phyloP scores from a whole-genome alignment of 176 grass and related monocot species.

The Musa schizocarpa region DNA sequence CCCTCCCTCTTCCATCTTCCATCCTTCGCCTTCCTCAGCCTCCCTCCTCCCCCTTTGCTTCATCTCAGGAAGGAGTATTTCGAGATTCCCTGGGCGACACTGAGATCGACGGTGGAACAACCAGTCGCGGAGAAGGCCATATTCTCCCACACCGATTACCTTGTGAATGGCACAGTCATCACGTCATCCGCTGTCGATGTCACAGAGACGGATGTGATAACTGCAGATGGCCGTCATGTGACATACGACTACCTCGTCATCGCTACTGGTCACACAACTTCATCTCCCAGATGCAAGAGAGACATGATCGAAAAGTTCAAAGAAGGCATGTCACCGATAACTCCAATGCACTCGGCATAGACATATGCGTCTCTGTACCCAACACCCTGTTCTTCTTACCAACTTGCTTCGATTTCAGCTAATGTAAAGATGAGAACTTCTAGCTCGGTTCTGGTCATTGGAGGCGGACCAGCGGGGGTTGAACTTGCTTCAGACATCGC shows the following conservation, averaged over 20 bases:
- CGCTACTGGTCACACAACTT: conserved; percentile 40
- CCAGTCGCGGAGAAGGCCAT: conserved; percentile 34
- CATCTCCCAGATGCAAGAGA: conserved; percentile 3
- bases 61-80: conserved; percentile 61
- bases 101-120: conserved; percentile 56
- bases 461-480: conserved; percentile 55
- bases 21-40: background rate
- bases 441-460: conserved; percentile 35
- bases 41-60: too few species aligned
- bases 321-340: background rate
- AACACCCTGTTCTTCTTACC: too few species aligned
- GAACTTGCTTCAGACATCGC: conserved; percentile 60
- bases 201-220: conserved; percentile 44
- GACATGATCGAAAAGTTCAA: conserved; percentile 46
- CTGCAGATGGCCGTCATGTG: conserved; percentile 29
- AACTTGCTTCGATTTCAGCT: conserved; percentile 8
- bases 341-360: too few species aligned
- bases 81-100: conserved; percentile 68
- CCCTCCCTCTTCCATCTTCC: too few species aligned
- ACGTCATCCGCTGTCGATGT: conserved; percentile 30
- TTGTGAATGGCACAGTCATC: conserved; percentile 37
- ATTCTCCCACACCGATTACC: conserved; percentile 52
- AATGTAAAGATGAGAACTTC: conserved; percentile 33
- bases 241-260: conserved; percentile 65
- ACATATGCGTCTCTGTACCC: too few species aligned